These are phyloP conservation scores for Onygena corvina DNA, from an alignment of 2,329 filamentous ascomycete species.

Conservation along the genomic window DNA sequence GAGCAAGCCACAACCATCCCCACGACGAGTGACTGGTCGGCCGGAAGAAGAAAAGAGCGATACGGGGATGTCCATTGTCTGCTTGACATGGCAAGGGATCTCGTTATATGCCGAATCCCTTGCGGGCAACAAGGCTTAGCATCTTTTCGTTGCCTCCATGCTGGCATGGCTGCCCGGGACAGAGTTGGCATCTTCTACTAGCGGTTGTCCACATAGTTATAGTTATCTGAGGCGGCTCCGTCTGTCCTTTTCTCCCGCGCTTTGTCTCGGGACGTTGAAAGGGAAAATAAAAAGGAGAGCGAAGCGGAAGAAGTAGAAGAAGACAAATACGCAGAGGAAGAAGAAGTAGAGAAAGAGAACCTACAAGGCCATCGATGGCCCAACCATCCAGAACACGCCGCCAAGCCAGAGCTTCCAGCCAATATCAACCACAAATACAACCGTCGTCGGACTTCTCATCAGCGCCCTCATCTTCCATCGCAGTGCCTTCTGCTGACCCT, in stretches of 20 bases:
- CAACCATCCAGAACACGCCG: slow-evolving; percentile 10
- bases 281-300: neutral
- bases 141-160: too few species aligned
- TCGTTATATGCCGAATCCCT: neutral
- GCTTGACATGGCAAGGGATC: neutral
- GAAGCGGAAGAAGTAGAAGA: neutral
- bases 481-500: slow-evolving; percentile 1
- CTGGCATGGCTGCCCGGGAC: too few species aligned
- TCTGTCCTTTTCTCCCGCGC: neutral
- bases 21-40: neutral
- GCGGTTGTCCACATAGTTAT: neutral
- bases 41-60: neutral
- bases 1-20: neutral
- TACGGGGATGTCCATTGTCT: neutral
- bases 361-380: slow-evolving; percentile 7
- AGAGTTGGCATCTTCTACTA: neutral
- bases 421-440: slow-evolving; percentile 9
- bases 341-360: neutral
- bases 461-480: slow-evolving; percentile 6
- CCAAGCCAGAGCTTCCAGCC: slow-evolving; percentile 10
- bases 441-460: neutral
- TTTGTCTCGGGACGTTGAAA: neutral
- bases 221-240: neutral
- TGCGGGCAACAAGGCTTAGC: slow-evolving; percentile 2
- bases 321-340: neutral